phyloP scores from a whole-genome alignment of 176 grass and related monocot species.

The Puya raimondii region DNA sequence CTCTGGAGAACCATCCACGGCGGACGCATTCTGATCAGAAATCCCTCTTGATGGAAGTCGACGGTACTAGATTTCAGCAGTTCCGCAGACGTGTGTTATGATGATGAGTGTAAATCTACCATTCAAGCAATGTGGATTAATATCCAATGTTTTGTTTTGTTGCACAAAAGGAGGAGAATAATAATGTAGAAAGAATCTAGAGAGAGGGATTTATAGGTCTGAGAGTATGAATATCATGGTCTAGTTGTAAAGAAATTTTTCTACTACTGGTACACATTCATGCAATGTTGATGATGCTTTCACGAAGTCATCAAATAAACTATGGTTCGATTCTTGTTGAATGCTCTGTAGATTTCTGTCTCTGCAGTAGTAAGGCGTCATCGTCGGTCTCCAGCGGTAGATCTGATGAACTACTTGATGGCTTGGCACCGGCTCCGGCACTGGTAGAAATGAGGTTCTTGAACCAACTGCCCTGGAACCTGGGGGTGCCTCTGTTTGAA shows the following conservation, averaged over 20 bases:
- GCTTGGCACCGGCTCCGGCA: conserved; percentile 55
- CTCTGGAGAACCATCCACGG: conserved; percentile 16
- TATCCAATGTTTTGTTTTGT: not conserved
- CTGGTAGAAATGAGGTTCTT: conserved; percentile 68
- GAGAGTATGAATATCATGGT: not conserved
- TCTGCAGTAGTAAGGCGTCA: conserved; percentile 22
- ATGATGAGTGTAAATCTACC: not conserved
- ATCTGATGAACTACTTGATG: conserved; percentile 50
- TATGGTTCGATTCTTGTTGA: conserved; percentile 23
- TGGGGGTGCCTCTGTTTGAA: conserved; percentile 40
- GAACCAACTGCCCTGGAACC: conserved; percentile 67
- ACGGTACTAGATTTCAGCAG: not conserved
- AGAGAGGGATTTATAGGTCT: not conserved
- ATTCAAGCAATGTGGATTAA: not conserved
- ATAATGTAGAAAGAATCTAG: conserved; percentile 5
- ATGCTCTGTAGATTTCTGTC: conserved; percentile 34
- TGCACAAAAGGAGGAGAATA: not conserved
- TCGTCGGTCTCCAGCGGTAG: conserved; percentile 26
- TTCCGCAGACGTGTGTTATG: not conserved
- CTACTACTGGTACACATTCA: not conserved
- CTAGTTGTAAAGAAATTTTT: not conserved
- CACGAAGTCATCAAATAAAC: not conserved
- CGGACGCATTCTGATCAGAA: conserved; percentile 18
- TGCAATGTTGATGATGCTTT: not conserved
- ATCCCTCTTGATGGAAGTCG: conserved; percentile 6